phyloP scores from a whole-genome alignment of 1,139 yeast genomes.

The Magnusiomyces clavatus region DNA sequence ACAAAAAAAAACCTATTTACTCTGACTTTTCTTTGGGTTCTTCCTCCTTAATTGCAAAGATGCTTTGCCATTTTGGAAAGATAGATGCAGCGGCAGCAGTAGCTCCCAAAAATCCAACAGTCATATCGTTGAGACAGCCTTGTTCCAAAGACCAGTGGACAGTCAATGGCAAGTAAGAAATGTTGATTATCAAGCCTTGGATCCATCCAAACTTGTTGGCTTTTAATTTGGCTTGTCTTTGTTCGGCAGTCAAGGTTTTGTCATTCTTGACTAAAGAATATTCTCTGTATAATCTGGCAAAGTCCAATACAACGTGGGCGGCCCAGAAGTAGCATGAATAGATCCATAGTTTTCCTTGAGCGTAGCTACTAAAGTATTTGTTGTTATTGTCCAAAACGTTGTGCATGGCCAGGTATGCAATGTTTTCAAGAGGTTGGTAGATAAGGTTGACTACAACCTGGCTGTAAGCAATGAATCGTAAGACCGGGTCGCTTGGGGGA shows the following conservation, averaged over 20 bases:
- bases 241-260: constrained; percentile 4
- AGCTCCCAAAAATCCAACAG: constrained; percentile 36
- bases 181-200: constrained; percentile 28
- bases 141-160: constrained; percentile 37
- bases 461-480: constrained; percentile 27
- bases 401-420: constrained; percentile 36
- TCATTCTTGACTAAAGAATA: constrained; percentile 2
- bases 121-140: constrained; percentile 30
- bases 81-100: constrained; percentile 27
- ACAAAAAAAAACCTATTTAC: too few relatives aligned
- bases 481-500: constrained; percentile 23
- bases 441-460: constrained; percentile 33
- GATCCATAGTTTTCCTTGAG: constrained; percentile 31
- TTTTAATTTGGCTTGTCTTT: constrained; percentile 4
- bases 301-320: constrained; percentile 34
- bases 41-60: too few relatives aligned
- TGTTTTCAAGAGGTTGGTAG: constrained; percentile 37
- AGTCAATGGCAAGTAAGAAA: constrained; percentile 37
- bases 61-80: constrained; percentile 20
- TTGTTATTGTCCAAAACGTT: constrained; percentile 20
- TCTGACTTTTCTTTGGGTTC: too few relatives aligned
- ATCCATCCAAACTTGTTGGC: constrained; percentile 7
- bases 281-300: constrained; percentile 22
- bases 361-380: neutral
- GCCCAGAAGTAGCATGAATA: constrained; percentile 38